Base-by-base conservation (phyloP, 805 yeast genomes). In the Ogataea salicorniae region DNA sequence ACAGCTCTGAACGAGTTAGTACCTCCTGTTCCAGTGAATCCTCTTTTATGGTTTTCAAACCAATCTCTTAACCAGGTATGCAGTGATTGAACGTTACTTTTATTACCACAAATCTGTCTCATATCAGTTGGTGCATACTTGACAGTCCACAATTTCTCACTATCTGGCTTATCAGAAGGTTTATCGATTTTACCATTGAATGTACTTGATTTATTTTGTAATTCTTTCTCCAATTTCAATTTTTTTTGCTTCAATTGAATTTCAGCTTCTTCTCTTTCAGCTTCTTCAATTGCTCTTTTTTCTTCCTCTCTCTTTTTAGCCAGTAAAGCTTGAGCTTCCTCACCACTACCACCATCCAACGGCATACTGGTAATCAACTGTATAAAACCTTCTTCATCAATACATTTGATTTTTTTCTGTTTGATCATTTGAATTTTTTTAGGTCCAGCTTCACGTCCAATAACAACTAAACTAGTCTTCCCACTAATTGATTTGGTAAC, bases 401-500 rank as follows among this genome's bases (percentile, higher is more conserved):
- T 84, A 37, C 95, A 89, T 66, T 91, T 91, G 46, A 88, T 80
- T 7, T 79, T 76, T 53, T 83, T 71, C 45, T 80, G 78, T 57
- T 80, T 83, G 54, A 95, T 92, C 59, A 83, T 87, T 57, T 80
- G 79, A 39, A 94, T 80, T 66, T 94, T 94, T n/a, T 89, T 81
- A 2, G 98, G 97, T 0, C 99, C 99, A 2, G 99, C 98, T 55
- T 94, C 97, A 45, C 77, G 89, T 7, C 99, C 99, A 31, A 94
- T 73, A 1, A 94, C 97, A 2, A 92, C 96, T 41, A 90, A 73
- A 22, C 89, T 79, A 0, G 99, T 94, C 59, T 84, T 87, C 11
- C 88, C 80, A 47, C 94, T 86, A 23, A 92, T 84, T 0, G 96
- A 79, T 56, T 87, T 81, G 5, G 95, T 87, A 16, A 92, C 95